Percentiles rank a stretch among this genome's conserved stretches.
phyloP scores from a whole-genome alignment of 345 rosid genomes.

The Eucalyptus sp. region DNA sequence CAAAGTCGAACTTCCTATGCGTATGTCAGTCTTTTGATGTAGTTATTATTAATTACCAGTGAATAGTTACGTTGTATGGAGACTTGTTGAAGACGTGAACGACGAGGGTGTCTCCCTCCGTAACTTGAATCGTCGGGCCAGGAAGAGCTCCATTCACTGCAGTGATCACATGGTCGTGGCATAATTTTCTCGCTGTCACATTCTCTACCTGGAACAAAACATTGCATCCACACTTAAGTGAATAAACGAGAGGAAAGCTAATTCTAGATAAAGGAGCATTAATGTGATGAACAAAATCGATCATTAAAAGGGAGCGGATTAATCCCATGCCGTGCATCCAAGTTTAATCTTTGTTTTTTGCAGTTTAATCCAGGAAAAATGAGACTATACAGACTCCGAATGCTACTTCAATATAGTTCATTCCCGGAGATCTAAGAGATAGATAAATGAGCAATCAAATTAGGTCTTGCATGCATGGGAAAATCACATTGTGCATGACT shows the following conservation, averaged over 20 bases:
- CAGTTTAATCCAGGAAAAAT: not conserved
- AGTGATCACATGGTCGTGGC: slow-evolving; percentile 45
- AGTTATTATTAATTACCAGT: slow-evolving; percentile 40
- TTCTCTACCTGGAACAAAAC: slow-evolving; percentile 47
- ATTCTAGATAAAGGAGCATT: not conserved
- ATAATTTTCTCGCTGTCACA: slow-evolving; percentile 35
- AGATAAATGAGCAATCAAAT: not conserved
- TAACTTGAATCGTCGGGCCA: slow-evolving; percentile 50
- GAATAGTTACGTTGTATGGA: slow-evolving; percentile 74
- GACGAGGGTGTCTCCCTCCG: slow-evolving; percentile 70
- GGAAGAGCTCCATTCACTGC: slow-evolving; percentile 73
- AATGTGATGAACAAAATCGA: not conserved
- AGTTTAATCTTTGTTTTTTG: not conserved
- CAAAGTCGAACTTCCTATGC: not conserved
- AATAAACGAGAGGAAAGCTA: not conserved
- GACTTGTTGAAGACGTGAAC: slow-evolving; percentile 75
- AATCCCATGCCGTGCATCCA: not conserved
- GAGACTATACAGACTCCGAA: not conserved
- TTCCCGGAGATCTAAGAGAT: not conserved
- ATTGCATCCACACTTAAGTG: not conserved
- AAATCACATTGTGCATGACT: not conserved
- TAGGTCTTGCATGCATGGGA: not conserved
- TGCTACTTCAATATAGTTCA: not conserved
- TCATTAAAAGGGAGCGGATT: not conserved
- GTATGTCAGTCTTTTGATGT: not conserved